A percentile compares a stretch with the other conserved stretches of the same genome.
Evolutionary conservation across 2,329 filamentous ascomycete species (phyloP).

Genomic region (Microdochium nivale): DNA sequence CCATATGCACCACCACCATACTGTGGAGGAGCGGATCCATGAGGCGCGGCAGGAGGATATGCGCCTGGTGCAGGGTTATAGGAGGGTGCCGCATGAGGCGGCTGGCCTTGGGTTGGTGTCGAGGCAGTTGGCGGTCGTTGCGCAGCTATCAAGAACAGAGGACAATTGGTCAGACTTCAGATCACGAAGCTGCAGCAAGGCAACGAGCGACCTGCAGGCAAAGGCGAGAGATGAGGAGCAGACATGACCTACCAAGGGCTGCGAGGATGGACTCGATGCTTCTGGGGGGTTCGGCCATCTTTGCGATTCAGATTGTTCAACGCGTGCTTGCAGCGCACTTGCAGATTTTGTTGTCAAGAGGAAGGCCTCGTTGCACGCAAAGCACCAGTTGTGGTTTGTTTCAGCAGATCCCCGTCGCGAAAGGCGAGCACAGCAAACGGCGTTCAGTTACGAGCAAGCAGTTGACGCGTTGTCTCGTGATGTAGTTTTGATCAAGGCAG

Average conservation of each 20-base stretch:
- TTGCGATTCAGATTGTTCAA: neutral
- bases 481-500: neutral
- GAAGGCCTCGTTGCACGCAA: neutral
- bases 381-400: neutral
- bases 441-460: neutral
- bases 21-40: conserved; percentile 26
- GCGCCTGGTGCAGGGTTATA: conserved; percentile 29
- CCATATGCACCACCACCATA: conserved; percentile 29
- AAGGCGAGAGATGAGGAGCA: conserved; percentile 1
- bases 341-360: neutral
- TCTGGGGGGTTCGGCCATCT: conserved; percentile 29
- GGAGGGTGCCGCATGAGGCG: conserved; percentile 20
- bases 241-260: conserved; percentile 20
- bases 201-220: conserved; percentile 6
- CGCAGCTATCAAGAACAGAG: conserved; percentile 23
- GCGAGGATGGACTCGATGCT: conserved; percentile 39
- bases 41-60: conserved; percentile 27
- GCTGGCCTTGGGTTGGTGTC: conserved; percentile 33
- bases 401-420: neutral
- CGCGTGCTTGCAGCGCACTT: neutral
- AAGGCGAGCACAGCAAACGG: neutral
- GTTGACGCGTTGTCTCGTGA: neutral
- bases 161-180: conserved; percentile 9
- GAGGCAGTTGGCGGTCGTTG: conserved; percentile 33
- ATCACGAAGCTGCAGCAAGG: neutral